Evolutionary conservation across 1,284 basidiomycete species (phyloP).

Genomic region (Trametes sp.): DNA sequence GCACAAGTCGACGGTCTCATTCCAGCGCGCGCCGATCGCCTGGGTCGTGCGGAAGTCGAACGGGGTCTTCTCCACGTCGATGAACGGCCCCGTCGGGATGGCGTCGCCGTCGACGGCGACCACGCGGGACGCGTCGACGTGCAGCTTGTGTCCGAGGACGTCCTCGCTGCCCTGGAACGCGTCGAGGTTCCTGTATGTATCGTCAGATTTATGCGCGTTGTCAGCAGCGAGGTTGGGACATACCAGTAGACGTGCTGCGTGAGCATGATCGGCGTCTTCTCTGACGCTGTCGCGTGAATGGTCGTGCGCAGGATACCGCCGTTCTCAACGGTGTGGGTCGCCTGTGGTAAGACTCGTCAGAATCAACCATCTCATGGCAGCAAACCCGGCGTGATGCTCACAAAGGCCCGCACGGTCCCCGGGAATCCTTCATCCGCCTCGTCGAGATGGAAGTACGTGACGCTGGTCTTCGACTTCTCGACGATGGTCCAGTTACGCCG

Average conservation of each 20-base stretch:
- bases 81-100: slow-evolving; percentile 58
- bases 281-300: slow-evolving; percentile 54
- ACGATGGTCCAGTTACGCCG: slow-evolving; percentile 62
- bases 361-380: no score
- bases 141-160: slow-evolving; percentile 54
- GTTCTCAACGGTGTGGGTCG: slow-evolving; percentile 57
- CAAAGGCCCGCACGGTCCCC: slow-evolving; percentile 55
- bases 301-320: slow-evolving; percentile 54
- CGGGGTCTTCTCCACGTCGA: slow-evolving; percentile 48
- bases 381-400: no score
- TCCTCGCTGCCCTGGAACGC: slow-evolving; percentile 57
- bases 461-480: slow-evolving; percentile 48
- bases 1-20: slow-evolving; percentile 50
- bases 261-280: slow-evolving; percentile 66
- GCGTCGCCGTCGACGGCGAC: slow-evolving; percentile 54
- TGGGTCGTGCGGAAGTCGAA: slow-evolving; percentile 56
- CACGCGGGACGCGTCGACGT: slow-evolving; percentile 50
- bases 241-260: slow-evolving; percentile 65
- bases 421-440: slow-evolving; percentile 62
- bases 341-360: slow-evolving; percentile 41
- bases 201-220: background rate
- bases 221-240: background rate
- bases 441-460: slow-evolving; percentile 61
- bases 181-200: slow-evolving; percentile 55
- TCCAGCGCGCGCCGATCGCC: slow-evolving; percentile 51